phyloP scores from a whole-genome alignment of 768 basidiomycete genomes.

The Russula brevipes region DNA sequence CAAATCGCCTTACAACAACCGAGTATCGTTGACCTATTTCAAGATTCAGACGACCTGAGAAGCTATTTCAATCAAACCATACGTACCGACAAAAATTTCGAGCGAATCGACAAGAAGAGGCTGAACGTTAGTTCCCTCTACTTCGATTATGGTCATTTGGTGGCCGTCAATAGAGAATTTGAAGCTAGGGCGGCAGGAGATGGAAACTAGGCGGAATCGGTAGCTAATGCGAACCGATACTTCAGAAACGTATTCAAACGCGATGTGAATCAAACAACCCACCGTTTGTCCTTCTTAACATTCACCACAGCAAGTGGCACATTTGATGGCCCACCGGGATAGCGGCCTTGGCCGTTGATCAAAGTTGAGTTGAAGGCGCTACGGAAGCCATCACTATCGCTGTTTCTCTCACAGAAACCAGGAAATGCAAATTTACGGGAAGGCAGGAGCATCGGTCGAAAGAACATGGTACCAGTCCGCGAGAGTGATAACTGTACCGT shows the following conservation, averaged over 20 bases:
- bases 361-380: background rate
- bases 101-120: slow-evolving; percentile 40
- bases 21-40: background rate
- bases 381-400: background rate
- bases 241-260: background rate
- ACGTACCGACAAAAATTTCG: slow-evolving; percentile 38
- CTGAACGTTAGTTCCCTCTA: slow-evolving; percentile 33
- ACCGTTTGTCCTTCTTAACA: slow-evolving; percentile 12
- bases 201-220: slow-evolving; percentile 30
- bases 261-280: slow-evolving; percentile 18
- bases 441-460: background rate
- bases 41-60: background rate
- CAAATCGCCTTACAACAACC: background rate
- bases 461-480: background rate
- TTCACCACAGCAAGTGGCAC: background rate
- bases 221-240: slow-evolving; percentile 13
- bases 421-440: background rate
- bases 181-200: slow-evolving; percentile 43
- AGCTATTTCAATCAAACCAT: background rate
- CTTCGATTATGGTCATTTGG: slow-evolving; percentile 34
- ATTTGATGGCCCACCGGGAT: background rate
- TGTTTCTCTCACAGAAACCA: background rate
- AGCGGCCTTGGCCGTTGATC: background rate
- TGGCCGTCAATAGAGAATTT: slow-evolving; percentile 36
- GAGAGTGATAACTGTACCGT: background rate